These are phyloP conservation scores for Neocallimastix lanati DNA, from an alignment of 192 early-diverging fungal genomes.

Conservation along the genomic window DNA sequence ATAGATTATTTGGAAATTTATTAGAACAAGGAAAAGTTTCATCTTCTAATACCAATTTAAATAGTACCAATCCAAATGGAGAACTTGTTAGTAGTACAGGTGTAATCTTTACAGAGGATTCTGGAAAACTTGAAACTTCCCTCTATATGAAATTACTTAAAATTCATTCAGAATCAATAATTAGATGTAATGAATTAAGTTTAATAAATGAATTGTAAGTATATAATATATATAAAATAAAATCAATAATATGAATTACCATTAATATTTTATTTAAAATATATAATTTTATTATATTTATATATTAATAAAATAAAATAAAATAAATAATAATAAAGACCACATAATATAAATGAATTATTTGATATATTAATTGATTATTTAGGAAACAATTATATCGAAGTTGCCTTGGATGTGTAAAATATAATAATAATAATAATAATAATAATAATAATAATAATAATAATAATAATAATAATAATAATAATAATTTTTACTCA, in stretches of 20 bases:
- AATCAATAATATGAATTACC: too few species aligned
- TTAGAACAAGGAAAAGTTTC: neutral
- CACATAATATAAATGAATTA: slow-evolving; percentile 41
- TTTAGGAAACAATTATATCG: slow-evolving; percentile 66
- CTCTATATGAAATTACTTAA: neutral
- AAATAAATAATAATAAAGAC: slow-evolving; percentile 8
- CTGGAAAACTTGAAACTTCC: neutral
- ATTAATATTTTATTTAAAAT: too few species aligned
- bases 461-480: slow-evolving; percentile 1
- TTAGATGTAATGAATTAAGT: neutral
- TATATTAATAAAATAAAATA: too few species aligned
- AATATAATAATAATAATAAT: slow-evolving; percentile 4
- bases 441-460: neutral
- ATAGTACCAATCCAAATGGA: neutral
- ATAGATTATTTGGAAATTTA: neutral
- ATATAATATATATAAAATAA: too few species aligned
- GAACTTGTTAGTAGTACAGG: neutral
- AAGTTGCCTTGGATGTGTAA: slow-evolving; percentile 60
- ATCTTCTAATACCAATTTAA: neutral
- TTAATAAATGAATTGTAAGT: neutral
- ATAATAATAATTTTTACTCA: too few species aligned
- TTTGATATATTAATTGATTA: slow-evolving; percentile 59
- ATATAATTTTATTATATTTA: too few species aligned
- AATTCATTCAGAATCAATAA: neutral
- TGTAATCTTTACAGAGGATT: neutral